Evolutionary conservation across 352 stramenopile genomes (phyloP), one percentile per base, ranked within the genome.

Genomic region (Phytophthora sansomeana): DNA sequence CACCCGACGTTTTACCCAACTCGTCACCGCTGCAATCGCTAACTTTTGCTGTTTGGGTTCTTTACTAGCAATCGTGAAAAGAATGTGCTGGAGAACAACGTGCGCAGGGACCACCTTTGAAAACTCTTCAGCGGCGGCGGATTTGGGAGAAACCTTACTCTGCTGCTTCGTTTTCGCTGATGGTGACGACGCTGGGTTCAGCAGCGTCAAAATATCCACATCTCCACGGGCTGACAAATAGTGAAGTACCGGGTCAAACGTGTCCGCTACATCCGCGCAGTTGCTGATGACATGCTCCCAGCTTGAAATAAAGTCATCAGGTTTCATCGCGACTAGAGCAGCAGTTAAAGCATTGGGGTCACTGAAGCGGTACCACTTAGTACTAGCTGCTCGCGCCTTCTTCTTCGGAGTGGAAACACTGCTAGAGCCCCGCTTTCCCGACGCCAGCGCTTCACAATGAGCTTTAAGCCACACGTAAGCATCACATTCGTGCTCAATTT

Each of bases 201-300:
- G 19, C 3, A 86, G 36, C 4, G 62, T 64, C 8, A 83, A 8
- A n/a, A 91, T 62, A 58, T 87, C 74, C 11, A 82, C 51, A 14
- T 85, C 67, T 49, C 72, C 74, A 32, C 67, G 75, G 13, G 69
- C 67, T 16, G 63, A 70, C n/a, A 93, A 44, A 60, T 87, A 93
- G 28, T 90, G 73, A 28, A 85, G 57, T 13, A 89, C 57, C 24
- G 65, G 72, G 0, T 58, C 58, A n/a, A 75, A 81, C 0, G 77
- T 72, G 6, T 78, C 70, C 0, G 28, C 68, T 33, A 81, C 44
- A 6, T 71, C 54, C 1, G 63, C n/a, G 28, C 67, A 74, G 41
- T 87, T 80, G 16, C 28, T 63, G 26, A 70, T 58, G 51, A 87
- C 80, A 14, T 72, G 48, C 36, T 79, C 60, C 77, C 77, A 85